These are phyloP conservation scores for Fusarium sarcochroum DNA, from an alignment of 2,329 filamentous ascomycete genomes.

Conservation along the genomic window DNA sequence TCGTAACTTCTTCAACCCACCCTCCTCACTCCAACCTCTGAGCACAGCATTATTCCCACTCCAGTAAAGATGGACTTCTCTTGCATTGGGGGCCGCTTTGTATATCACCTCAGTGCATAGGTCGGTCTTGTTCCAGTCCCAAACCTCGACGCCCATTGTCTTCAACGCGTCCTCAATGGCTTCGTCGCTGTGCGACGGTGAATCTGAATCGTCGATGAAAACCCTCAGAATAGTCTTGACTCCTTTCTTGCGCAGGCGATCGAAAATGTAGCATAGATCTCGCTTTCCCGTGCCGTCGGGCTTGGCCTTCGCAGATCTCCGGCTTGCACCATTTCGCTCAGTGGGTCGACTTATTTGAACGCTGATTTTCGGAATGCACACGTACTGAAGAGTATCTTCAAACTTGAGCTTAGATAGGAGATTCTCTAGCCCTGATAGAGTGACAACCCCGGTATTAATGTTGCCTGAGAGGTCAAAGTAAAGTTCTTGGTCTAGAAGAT, in stretches of 20 bases:
- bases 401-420: constrained; percentile 8
- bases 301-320: background rate
- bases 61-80: constrained; percentile 19
- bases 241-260: background rate
- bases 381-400: constrained; percentile 21
- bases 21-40: constrained; percentile 18
- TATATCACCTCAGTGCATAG: constrained; percentile 18
- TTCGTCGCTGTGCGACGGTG: constrained; percentile 15
- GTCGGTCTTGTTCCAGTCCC: constrained; percentile 26
- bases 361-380: constrained; percentile 9
- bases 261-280: constrained; percentile 6
- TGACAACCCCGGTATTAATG: background rate
- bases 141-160: constrained; percentile 6
- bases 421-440: background rate
- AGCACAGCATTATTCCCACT: constrained; percentile 19
- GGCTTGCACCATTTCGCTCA: background rate
- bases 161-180: constrained; percentile 18
- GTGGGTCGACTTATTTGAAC: background rate
- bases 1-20: background rate
- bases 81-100: background rate
- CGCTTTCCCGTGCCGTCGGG: constrained; percentile 1
- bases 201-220: constrained; percentile 4
- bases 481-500: constrained; percentile 5
- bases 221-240: constrained; percentile 1
- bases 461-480: constrained; percentile 14